Percentiles rank a stretch among this genome's conserved stretches.
Conservation (phyloP, 148 eudicot species). For the Oxyria digyna region DNA sequence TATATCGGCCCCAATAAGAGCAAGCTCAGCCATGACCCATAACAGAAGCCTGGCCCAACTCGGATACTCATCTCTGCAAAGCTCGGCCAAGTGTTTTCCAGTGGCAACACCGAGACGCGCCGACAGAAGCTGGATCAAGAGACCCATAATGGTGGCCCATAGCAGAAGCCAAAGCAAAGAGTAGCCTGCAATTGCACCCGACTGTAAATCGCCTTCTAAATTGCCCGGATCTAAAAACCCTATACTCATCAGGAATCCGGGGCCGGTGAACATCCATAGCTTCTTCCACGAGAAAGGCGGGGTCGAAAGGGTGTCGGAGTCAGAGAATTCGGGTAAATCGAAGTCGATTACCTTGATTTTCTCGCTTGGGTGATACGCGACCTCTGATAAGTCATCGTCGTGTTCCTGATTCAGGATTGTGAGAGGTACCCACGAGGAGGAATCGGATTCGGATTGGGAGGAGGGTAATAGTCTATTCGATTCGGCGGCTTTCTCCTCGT, state of each 20-base stretch:
- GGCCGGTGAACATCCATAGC: slow-evolving; percentile 72
- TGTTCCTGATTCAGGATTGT: slow-evolving; percentile 7
- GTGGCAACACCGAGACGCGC: slow-evolving; percentile 71
- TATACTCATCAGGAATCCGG: slow-evolving; percentile 79
- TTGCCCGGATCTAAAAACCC: slow-evolving; percentile 91
- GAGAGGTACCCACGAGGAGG: slow-evolving; percentile 8
- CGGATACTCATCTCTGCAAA: slow-evolving; percentile 79
- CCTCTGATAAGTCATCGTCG: slow-evolving; percentile 19
- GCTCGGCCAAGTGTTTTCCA: slow-evolving; percentile 75
- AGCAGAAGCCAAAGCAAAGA: slow-evolving; percentile 68
- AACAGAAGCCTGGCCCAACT: slow-evolving; percentile 48
- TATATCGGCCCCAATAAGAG: slow-evolving; percentile 83
- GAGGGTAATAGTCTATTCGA: slow-evolving; percentile 22
- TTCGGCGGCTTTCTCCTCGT: slow-evolving; percentile 22
- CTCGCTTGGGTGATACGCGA: slow-evolving; percentile 39
- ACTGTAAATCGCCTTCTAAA: slow-evolving; percentile 79
- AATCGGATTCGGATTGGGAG: neutral
- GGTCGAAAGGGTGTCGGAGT: neutral
- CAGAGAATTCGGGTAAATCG: slow-evolving; percentile 15
- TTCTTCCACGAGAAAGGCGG: slow-evolving; percentile 76
- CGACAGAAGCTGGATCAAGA: slow-evolving; percentile 60
- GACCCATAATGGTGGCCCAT: slow-evolving; percentile 79
- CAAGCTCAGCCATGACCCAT: slow-evolving; percentile 89
- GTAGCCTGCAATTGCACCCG: slow-evolving; percentile 79
- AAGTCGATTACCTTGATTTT: slow-evolving; percentile 33